Evolutionary conservation across 2,329 filamentous ascomycete species (phyloP).

Genomic region (Aureobasidium pullulans): DNA sequence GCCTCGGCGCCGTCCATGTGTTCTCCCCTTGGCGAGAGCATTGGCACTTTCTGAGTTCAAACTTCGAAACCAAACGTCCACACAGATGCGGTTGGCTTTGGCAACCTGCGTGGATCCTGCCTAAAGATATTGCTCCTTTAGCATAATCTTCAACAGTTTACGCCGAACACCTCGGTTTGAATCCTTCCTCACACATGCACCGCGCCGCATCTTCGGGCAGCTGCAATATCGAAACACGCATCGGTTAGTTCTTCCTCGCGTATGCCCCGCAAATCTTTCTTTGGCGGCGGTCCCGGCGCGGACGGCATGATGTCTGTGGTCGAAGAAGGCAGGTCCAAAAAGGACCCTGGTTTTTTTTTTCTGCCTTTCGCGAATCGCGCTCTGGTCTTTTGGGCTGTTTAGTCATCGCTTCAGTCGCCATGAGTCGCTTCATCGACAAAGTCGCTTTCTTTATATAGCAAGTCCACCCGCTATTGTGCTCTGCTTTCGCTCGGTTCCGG

Average conservation of each 20-base stretch:
- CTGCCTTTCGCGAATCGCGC: not conserved
- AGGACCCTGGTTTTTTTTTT: not conserved
- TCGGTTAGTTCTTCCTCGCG: constrained; percentile 4
- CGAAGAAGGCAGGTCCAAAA: constrained; percentile 1
- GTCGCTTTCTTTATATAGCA: not conserved
- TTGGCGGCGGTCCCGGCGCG: not conserved
- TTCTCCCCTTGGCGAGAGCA: not conserved
- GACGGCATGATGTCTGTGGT: not conserved
- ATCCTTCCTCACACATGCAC: not conserved
- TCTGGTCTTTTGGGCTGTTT: not conserved
- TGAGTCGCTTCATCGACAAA: not conserved
- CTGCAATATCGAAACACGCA: not conserved
- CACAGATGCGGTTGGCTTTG: not conserved
- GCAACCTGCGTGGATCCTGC: not conserved
- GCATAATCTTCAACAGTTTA: not conserved
- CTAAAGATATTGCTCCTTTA: not conserved
- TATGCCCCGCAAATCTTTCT: not conserved
- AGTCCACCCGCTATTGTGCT: not conserved
- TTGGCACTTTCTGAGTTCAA: not conserved
- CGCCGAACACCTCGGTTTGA: not conserved
- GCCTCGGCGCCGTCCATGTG: not conserved
- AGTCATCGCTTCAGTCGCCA: constrained; percentile 1
- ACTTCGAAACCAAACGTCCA: not conserved
- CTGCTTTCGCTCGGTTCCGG: not conserved
- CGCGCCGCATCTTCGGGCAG: not conserved